Evolutionary conservation across 768 basidiomycete species (phyloP), one percentile per base, ranked within the genome.

Genomic region (Gautieria morchelliformis): DNA sequence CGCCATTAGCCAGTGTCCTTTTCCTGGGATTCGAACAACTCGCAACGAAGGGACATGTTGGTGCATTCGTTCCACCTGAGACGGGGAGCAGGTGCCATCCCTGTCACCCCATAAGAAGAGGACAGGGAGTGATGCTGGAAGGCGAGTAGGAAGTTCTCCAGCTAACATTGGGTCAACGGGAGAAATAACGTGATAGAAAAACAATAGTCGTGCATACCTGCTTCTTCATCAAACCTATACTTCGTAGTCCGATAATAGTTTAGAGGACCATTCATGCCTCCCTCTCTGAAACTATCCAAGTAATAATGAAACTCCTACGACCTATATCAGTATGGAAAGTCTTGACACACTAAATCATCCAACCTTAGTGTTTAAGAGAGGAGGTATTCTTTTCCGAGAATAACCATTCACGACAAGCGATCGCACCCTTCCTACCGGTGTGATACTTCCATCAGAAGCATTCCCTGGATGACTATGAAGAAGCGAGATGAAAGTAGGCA

Each of bases 211-310:
- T 15, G 11, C 24, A 19, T 24, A 49, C 48, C 32, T 15, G 48
- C 30, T 63, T 89, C 85, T 67, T 91, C 89, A 17, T 87, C 79
- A 64, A 78, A 79, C n/a, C 85, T 78, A 58, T 73, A 58, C 59
- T 75, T 74, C 12, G 72, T 67, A 1, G 85, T 88, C 33, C 87
- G 79, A 61, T 89, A 90, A 65, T 87, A 91, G 58, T 85, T 86
- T n/a, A 89, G 67, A 3, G 88, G 85, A 2, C 85, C 87, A 19
- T 74, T 72, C 80, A 91, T 81, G 22, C 72, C 72, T 17, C 78
- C 78, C 53, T 75, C 71, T 24, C 68, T 61, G 19, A 80, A 74
- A 56, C 77, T 69, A 5, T 73, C 65, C 15, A 73, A 22, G 62
- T 86, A 83, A 59, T 78, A 78, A 20, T 75, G 65, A 17, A 80